Evolutionary conservation across 2,329 filamentous ascomycete genomes (phyloP), one percentile per base, ranked within the genome.

Genomic region (Karstenula rhodostoma): DNA sequence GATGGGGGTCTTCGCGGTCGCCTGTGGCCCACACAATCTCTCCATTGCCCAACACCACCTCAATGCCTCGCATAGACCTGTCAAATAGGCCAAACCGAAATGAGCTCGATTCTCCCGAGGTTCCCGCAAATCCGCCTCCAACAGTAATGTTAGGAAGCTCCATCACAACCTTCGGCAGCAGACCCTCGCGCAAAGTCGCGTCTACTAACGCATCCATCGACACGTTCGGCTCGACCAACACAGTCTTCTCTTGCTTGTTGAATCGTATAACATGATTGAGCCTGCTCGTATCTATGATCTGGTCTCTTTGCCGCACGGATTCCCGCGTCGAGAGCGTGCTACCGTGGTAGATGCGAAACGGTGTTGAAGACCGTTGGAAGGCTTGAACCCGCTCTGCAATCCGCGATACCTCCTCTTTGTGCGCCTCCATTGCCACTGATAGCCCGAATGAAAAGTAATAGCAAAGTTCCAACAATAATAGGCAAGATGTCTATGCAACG

Each of bases 81-180:
- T 91, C 87, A 69, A 91, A 91, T 62, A 89, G 85, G 0, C 89
- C 89, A 68, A 89, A 82, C 13, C 83, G 83, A 72, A 90, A 91
- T 0, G 86, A 89, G 61, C 84, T 87, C 72, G 87, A 90, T 71
- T 91, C 89, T 2, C 88, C 89, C 0, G 85, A 85, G 0, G 88
- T 90, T 1, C 89, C 89, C 0, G 87, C 83, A 70, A 89, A 91
- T 0, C 87, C 88, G 2, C 89, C 89, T 15, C 89, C 89, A 0
- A 85, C 85, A 0, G 89, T 91, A 63, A 91, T 91, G 0, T 87
- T 87, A 0, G 88, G 88, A 52, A 91, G 89, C 67, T 91, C 89
- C 86, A 90, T 90, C 4, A 91, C 87, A 0, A 91, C 87, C 0
- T 84, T 85, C 0, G 85, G 88, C 0, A 91, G 75, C 0, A 91